A percentile compares a stretch with the other conserved stretches of the same genome.
Conservation (phyloP, 2,329 filamentous ascomycete species). For the Pseudocercospora eumusae region DNA sequence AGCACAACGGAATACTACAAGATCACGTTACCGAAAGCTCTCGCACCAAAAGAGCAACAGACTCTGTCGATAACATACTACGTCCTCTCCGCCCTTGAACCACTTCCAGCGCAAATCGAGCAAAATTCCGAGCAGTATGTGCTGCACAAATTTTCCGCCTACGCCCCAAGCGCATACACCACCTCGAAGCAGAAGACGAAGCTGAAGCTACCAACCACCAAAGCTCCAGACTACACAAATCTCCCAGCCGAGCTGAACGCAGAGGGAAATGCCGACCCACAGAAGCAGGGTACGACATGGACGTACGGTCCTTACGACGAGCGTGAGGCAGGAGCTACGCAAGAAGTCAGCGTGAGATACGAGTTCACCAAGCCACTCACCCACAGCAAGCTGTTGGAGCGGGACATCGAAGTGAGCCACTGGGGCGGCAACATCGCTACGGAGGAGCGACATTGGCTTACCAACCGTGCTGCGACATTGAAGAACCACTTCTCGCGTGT, state of each 20-base stretch:
- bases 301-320: conserved; percentile 89
- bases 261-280: conserved; percentile 66
- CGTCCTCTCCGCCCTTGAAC: conserved; percentile 73
- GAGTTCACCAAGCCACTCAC: conserved; percentile 92
- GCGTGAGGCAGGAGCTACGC: conserved; percentile 71
- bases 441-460: conserved; percentile 88
- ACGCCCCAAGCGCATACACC: conserved; percentile 77
- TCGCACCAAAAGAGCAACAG: conserved; percentile 74
- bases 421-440: conserved; percentile 97
- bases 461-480: conserved; percentile 77
- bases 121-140: conserved; percentile 88
- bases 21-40: conserved; percentile 73
- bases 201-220: conserved; percentile 77
- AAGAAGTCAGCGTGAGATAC: conserved; percentile 79
- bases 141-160: conserved; percentile 80
- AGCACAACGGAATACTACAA: conserved; percentile 70
- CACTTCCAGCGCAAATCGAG: conserved; percentile 78
- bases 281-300: conserved; percentile 80
- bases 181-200: conserved; percentile 97
- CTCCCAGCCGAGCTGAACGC: conserved; percentile 61
- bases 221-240: conserved; percentile 75
- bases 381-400: conserved; percentile 75
- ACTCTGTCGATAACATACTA: conserved; percentile 87
- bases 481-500: conserved; percentile 56
- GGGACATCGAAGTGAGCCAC: conserved; percentile 92